phyloP scores from a whole-genome alignment of 2,329 filamentous ascomycete species.

The Xylariaceae sp. region DNA sequence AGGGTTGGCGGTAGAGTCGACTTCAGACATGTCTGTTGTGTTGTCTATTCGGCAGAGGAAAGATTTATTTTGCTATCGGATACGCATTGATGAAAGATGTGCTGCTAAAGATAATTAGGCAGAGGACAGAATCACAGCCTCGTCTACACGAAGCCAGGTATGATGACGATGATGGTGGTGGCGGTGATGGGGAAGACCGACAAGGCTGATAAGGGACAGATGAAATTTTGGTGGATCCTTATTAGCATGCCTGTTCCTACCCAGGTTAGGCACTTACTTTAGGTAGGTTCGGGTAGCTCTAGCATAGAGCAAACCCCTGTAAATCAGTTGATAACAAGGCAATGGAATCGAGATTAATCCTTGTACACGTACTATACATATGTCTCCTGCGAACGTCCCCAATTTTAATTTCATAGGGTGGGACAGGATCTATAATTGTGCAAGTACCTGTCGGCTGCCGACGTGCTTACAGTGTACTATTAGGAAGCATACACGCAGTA shows the following conservation, averaged over 20 bases:
- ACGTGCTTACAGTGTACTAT: too few relatives aligned
- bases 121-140: not conserved
- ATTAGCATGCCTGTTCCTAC: too few relatives aligned
- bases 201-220: not conserved
- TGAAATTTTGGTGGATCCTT: not conserved
- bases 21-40: conserved; percentile 39
- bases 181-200: not conserved
- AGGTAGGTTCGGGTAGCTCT: too few relatives aligned
- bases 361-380: too few relatives aligned
- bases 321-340: too few relatives aligned
- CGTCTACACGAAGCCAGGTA: not conserved
- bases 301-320: not conserved
- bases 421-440: not conserved
- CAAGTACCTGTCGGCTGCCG: not conserved
- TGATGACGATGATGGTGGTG: too few relatives aligned
- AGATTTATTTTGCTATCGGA: conserved; percentile 1
- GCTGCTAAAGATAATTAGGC: not conserved
- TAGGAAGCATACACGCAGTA: too few relatives aligned
- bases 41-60: not conserved
- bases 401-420: not conserved
- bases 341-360: too few relatives aligned
- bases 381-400: not conserved
- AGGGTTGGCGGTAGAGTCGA: conserved; percentile 26
- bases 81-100: not conserved
- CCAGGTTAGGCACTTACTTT: not conserved